phyloP scores from a whole-genome alignment of 495 filamentous ascomycete genomes.

The Penicillium pulvis region DNA sequence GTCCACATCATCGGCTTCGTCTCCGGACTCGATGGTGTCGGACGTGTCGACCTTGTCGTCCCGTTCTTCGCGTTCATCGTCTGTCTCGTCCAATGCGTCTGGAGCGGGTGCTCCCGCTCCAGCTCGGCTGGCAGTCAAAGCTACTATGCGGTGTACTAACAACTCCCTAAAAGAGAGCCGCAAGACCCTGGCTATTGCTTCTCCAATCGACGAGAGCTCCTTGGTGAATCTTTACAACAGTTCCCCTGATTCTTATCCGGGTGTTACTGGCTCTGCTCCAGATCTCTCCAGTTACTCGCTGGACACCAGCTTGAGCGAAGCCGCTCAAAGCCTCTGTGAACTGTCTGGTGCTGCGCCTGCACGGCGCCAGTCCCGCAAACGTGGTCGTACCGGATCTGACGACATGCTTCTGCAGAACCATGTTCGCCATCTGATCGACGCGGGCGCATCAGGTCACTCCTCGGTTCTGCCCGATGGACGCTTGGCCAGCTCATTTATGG shows the following conservation, averaged over 20 bases:
- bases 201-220: constrained; percentile 53
- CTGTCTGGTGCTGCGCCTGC: constrained; percentile 50
- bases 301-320: constrained; percentile 47
- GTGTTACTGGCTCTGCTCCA: constrained; percentile 48
- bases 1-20: constrained; percentile 75
- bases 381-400: constrained; percentile 67
- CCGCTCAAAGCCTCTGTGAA: constrained; percentile 70
- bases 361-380: constrained; percentile 56
- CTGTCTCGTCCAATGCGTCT: constrained; percentile 71
- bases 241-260: constrained; percentile 64
- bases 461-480: constrained; percentile 42
- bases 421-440: constrained; percentile 61
- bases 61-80: constrained; percentile 71
- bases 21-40: constrained; percentile 89
- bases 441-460: constrained; percentile 31
- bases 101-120: constrained; percentile 63
- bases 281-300: constrained; percentile 56
- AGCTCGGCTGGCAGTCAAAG: constrained; percentile 74
- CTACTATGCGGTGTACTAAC: constrained; percentile 79
- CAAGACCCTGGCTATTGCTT: constrained; percentile 41
- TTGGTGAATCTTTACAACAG: constrained; percentile 46
- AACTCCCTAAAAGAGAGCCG: constrained; percentile 45
- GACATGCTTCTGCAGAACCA: constrained; percentile 71
- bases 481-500: constrained; percentile 43
- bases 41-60: constrained; percentile 66